Conservation (phyloP, 805 yeast species). For the Maudiozyma serrabonitensis region DNA sequence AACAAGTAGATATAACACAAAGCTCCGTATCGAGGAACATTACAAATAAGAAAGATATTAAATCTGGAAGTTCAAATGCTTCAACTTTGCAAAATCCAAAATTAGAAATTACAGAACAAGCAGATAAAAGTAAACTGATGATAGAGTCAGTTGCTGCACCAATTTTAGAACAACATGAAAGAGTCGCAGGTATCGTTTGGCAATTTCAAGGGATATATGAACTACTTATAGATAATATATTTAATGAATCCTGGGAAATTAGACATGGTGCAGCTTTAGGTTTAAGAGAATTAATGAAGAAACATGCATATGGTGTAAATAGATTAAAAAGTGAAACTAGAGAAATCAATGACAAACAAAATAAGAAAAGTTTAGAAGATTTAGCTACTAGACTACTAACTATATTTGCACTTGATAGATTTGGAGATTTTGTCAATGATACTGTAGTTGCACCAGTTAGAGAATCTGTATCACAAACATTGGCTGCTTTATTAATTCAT, state of each 20-base stretch:
- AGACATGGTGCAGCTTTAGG: constrained; percentile 96
- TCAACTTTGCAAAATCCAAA: constrained; percentile 30
- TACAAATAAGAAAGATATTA: constrained; percentile 23
- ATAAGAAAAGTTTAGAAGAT: constrained; percentile 71
- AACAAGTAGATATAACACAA: constrained; percentile 61
- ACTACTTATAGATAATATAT: constrained; percentile 64
- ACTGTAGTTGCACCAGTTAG: constrained; percentile 98
- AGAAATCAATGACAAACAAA: constrained; percentile 55
- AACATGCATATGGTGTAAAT: constrained; percentile 82
- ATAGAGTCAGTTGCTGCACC: constrained; percentile 72
- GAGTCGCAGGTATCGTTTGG: constrained; percentile 74
- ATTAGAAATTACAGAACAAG: constrained; percentile 64
- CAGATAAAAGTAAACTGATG: constrained; percentile 72
- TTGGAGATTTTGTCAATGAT: constrained; percentile 95
- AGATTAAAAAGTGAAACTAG: constrained; percentile 54
- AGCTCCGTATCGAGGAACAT: constrained; percentile 48
- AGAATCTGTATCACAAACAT: constrained; percentile 90
- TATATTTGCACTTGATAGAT: constrained; percentile 83
- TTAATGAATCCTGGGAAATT: constrained; percentile 83
- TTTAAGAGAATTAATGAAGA: constrained; percentile 59
- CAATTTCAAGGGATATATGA: constrained; percentile 91
- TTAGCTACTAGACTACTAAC: constrained; percentile 77
- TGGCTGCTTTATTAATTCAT: constrained; percentile 82
- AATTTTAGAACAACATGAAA: constrained; percentile 58
- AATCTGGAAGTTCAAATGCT: constrained; percentile 6